Evolutionary conservation across 2,329 filamentous ascomycete genomes (phyloP).

Genomic region (Pezicula rhizophila): DNA sequence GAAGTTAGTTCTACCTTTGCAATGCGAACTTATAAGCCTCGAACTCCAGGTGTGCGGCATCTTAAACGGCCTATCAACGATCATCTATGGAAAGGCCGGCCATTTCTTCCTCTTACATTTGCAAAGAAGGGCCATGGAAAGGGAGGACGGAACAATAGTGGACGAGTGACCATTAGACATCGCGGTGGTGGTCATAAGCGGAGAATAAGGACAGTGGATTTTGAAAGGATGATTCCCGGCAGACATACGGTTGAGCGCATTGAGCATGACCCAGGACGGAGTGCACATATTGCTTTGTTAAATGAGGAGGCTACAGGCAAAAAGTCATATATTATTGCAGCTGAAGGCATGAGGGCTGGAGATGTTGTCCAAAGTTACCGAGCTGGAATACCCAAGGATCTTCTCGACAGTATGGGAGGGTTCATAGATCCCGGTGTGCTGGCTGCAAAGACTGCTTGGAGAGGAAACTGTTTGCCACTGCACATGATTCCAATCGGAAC

Average conservation of each 20-base stretch:
- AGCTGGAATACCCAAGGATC: constrained; percentile 76
- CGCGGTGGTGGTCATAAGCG: constrained; percentile 88
- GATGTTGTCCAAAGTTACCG: constrained; percentile 91
- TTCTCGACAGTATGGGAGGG: constrained; percentile 89
- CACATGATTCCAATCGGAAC: constrained; percentile 97
- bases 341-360: constrained; percentile 87
- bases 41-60: constrained; percentile 88
- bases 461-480: constrained; percentile 90
- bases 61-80: constrained; percentile 89
- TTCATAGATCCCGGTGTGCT: constrained; percentile 90
- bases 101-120: constrained; percentile 76
- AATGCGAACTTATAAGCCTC: constrained; percentile 84
- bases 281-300: constrained; percentile 84
- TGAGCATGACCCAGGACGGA: constrained; percentile 91
- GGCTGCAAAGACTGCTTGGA: constrained; percentile 86
- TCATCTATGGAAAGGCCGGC: constrained; percentile 91
- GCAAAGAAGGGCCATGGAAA: constrained; percentile 89
- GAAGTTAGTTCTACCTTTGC: constrained; percentile 30
- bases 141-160: constrained; percentile 85
- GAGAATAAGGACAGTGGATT: constrained; percentile 88
- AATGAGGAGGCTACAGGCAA: constrained; percentile 66
- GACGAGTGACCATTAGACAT: constrained; percentile 82
- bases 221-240: constrained; percentile 70
- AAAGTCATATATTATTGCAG: constrained; percentile 89
- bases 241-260: constrained; percentile 88